phyloP scores from a whole-genome alignment of 2,329 filamentous ascomycete genomes.

The Fusarium palustre region DNA sequence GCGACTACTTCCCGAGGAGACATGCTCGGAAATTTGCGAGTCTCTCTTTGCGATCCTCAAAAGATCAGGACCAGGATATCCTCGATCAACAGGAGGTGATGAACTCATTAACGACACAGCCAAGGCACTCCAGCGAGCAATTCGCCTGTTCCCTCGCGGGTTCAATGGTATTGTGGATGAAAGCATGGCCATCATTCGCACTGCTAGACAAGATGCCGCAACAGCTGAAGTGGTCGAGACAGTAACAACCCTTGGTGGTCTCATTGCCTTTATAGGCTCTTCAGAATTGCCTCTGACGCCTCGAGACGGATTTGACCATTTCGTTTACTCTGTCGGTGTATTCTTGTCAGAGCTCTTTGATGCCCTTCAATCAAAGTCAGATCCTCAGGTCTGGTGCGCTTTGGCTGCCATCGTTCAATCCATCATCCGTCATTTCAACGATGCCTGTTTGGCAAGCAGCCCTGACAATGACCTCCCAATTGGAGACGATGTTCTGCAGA shows the following conservation, averaged over 20 bases:
- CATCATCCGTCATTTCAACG: constrained; percentile 53
- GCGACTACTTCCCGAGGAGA: constrained; percentile 51
- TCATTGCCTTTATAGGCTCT: constrained; percentile 63
- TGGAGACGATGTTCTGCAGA: constrained; percentile 39
- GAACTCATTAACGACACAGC: constrained; percentile 57
- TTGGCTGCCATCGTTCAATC: constrained; percentile 55
- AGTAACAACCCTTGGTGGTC: constrained; percentile 55
- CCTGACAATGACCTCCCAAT: constrained; percentile 36
- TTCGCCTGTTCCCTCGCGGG: constrained; percentile 52
- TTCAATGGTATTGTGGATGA: constrained; percentile 52
- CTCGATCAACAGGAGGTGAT: constrained; percentile 46
- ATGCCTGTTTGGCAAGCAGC: constrained; percentile 53
- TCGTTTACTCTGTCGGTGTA: constrained; percentile 54
- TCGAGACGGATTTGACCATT: constrained; percentile 53
- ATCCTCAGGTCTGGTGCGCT: constrained; percentile 53
- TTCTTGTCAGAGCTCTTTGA: constrained; percentile 53
- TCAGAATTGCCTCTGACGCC: constrained; percentile 52
- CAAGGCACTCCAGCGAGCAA: constrained; percentile 55
- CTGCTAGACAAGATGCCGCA: constrained; percentile 37
- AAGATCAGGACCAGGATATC: constrained; percentile 36
- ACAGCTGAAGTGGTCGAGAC: constrained; percentile 41
- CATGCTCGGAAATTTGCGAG: constrained; percentile 55
- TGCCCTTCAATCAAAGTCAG: constrained; percentile 50
- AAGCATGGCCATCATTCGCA: constrained; percentile 45
- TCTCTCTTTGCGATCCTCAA: constrained; percentile 50